phyloP scores from a whole-genome alignment of 2,329 filamentous ascomycete species.

The Neonectria sp. region DNA sequence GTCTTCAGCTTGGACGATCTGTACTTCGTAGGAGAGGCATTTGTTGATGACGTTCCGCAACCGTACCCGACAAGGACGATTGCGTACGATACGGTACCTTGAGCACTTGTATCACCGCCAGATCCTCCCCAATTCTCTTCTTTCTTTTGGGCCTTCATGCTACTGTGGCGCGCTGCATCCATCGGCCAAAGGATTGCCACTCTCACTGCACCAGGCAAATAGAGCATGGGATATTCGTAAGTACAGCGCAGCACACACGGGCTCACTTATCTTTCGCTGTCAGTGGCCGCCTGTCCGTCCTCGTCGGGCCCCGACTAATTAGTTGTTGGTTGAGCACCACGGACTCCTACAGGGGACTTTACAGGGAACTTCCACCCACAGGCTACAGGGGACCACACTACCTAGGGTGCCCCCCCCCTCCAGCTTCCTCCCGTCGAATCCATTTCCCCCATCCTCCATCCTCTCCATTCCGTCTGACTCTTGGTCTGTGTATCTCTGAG shows the following conservation, averaged over 20 bases:
- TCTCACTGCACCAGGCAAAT: not conserved
- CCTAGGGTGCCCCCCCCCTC: not conserved
- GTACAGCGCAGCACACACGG: not conserved
- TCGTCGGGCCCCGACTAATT: not conserved
- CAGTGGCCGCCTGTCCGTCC: not conserved
- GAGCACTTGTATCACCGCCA: not conserved
- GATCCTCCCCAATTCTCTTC: not conserved
- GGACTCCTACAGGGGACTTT: not conserved
- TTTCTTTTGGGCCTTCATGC: too few relatives aligned
- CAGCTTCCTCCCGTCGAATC: not conserved
- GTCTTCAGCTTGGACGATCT: not conserved
- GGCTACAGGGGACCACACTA: not conserved
- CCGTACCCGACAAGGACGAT: not conserved
- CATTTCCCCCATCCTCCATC: not conserved
- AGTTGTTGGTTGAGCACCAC: not conserved
- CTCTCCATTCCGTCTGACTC: not conserved
- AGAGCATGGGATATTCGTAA: not conserved
- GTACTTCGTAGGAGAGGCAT: not conserved
- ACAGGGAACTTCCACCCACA: not conserved
- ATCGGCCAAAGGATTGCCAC: not conserved
- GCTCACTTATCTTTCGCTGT: not conserved
- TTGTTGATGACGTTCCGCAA: not conserved
- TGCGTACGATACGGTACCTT: not conserved
- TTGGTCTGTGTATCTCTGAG: constrained; percentile 2
- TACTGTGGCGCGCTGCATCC: not conserved